A percentile compares a stretch with the other conserved stretches of the same genome.
Evolutionary conservation across 176 grass and related monocot genomes (phyloP).

Genomic region (Aegilops speltoides): DNA sequence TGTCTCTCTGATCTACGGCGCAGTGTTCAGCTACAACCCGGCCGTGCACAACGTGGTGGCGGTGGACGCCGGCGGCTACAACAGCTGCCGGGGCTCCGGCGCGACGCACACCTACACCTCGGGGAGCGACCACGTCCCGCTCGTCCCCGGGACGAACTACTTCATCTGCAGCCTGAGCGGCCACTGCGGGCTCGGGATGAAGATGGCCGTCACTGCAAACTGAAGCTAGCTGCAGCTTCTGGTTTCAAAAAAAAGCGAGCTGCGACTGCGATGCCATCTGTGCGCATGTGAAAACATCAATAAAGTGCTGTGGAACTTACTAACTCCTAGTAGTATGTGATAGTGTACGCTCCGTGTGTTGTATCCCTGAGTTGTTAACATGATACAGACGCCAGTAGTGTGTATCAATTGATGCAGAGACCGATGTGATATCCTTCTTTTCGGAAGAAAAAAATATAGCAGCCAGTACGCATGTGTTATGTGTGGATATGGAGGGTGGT

Average conservation of each 20-base stretch:
- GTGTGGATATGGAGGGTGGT: not conserved
- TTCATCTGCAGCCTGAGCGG: constrained; percentile 75
- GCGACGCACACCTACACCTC: constrained; percentile 28
- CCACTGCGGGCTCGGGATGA: constrained; percentile 70
- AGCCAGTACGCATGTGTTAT: not conserved
- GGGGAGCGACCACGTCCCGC: constrained; percentile 58
- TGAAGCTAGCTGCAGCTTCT: not conserved
- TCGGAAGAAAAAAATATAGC: not conserved
- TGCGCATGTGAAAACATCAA: not conserved
- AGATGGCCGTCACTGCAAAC: constrained; percentile 58
- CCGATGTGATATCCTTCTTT: too few relatives aligned
- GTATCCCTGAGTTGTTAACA: not conserved
- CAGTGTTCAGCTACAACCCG: constrained; percentile 76
- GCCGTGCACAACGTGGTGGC: constrained; percentile 68
- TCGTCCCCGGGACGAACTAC: constrained; percentile 54
- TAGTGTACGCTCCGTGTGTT: not conserved
- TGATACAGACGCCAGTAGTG: too few relatives aligned
- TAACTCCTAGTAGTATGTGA: not conserved
- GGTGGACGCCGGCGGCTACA: constrained; percentile 58
- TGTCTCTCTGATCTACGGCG: not conserved
- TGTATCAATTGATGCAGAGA: too few relatives aligned
- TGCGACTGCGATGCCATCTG: not conserved
- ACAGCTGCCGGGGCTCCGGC: constrained; percentile 50
- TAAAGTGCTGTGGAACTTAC: not conserved
- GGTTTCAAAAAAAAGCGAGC: too few relatives aligned